Base-by-base conservation (phyloP, 2,329 filamentous ascomycete genomes). In the Zarea fungicola region DNA sequence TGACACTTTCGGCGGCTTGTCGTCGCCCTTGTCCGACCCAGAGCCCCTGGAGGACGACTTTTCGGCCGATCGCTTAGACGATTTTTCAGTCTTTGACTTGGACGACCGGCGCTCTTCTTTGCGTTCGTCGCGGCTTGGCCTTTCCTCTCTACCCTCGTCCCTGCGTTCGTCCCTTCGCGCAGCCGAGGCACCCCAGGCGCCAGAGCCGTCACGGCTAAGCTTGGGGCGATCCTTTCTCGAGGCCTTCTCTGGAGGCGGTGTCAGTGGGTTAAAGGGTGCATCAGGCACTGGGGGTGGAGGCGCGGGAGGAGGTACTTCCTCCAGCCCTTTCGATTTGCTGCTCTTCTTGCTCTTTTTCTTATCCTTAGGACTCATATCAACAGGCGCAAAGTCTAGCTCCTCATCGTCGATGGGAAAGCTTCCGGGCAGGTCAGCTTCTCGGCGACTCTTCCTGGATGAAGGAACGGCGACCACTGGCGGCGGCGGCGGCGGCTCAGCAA, bases 181-280 rank as follows among this genome's bases (percentile, higher is more conserved):
- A 3, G 77, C 71, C 14, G 81, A 76, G 16, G 78, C 80, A 16
- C 45, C 45, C 86, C 86, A 92, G 63, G 83, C 81, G 29, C 83
- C 85, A 89, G 75, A 76, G 51, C 79, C 76, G 31, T 86, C 84
- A 50, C 88, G 86, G 57, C 82, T 87, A 54, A 90, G 80, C 60
- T 85, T 89, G 23, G 85, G 72, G 13, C 89, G 85, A 54, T 95
- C 87, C 63, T 86, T 95, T 67, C 82, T 88, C 4, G 75, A 75
- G 5, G 77, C 80, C 52, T 74, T 81, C 11, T 75, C 69, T 43
- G 83, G 80, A 14, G 79, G 69, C 23, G 77, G 74, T 7, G 75
- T 71, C 40, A 71, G 62, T 26, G 75, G n/a, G n/a, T n/a, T n/a
- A n/a, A n/a, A n/a, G n/a, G n/a, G 73, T 34, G 66, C 68, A 43